These are phyloP conservation scores for Pluteus cervinus DNA, from an alignment of 768 basidiomycete species.

Conservation along the genomic window DNA sequence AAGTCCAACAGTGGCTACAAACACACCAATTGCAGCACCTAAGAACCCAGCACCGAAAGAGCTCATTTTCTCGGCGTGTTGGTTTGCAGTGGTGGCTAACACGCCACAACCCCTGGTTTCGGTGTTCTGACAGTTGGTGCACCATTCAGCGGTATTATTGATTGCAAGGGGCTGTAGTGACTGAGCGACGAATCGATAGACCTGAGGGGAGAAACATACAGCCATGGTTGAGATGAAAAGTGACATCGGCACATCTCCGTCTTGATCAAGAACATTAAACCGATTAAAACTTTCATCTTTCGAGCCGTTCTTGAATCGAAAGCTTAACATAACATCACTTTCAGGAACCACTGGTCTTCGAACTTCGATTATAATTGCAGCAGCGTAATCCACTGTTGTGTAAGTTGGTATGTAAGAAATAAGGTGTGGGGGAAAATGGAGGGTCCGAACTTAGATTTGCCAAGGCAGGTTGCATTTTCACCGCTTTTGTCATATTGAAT, in stretches of 20 bases:
- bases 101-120: slow-evolving; percentile 54
- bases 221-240: slow-evolving; percentile 37
- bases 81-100: no score
- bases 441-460: slow-evolving; percentile 54
- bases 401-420: no score
- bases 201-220: slow-evolving; percentile 14
- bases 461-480: slow-evolving; percentile 42
- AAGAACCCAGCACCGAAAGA: slow-evolving; percentile 64
- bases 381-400: slow-evolving; percentile 53
- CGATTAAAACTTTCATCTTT: slow-evolving; percentile 36
- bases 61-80: slow-evolving; percentile 36
- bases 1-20: no score
- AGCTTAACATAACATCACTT: slow-evolving; percentile 48
- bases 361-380: slow-evolving; percentile 53
- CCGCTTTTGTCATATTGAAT: slow-evolving; percentile 70
- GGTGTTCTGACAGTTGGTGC: slow-evolving; percentile 49
- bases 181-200: neutral
- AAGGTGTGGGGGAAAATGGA: no score
- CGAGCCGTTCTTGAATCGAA: slow-evolving; percentile 70
- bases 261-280: slow-evolving; percentile 38
- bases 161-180: slow-evolving; percentile 48
- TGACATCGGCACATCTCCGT: slow-evolving; percentile 49
- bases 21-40: no score
- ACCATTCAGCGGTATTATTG: slow-evolving; percentile 53
- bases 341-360: slow-evolving; percentile 37